Conservation (phyloP, 345 rosid genomes). For the Ceriops tagal region DNA sequence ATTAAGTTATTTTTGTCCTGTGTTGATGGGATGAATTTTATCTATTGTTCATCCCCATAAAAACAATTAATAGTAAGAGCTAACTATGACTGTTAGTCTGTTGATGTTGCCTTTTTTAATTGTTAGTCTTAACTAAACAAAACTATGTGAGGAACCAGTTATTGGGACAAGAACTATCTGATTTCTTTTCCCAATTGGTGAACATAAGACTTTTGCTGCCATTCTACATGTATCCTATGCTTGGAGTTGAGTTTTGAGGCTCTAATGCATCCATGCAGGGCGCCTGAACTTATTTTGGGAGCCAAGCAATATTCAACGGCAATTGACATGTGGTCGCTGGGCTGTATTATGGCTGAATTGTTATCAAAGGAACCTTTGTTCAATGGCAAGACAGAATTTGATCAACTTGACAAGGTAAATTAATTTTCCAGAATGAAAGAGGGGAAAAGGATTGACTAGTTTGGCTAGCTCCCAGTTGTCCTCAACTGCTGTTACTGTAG, state of each 20-base stretch:
- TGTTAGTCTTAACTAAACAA: not conserved
- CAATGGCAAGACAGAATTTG: constrained; percentile 90
- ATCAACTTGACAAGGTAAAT: constrained; percentile 95
- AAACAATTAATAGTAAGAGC: too few species aligned
- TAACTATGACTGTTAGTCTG: not conserved
- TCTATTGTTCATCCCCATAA: too few species aligned
- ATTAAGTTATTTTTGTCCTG: too few species aligned
- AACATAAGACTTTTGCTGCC: not conserved
- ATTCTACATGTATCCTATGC: not conserved
- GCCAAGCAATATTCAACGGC: constrained; percentile 10
- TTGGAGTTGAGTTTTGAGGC: not conserved
- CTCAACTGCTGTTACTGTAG: not conserved
- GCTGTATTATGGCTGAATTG: constrained; percentile 50
- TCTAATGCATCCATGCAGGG: constrained; percentile 15
- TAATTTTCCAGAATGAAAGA: not conserved
- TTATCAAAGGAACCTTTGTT: constrained; percentile 83
- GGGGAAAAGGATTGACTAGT: constrained; percentile 3
- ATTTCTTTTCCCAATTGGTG: not conserved
- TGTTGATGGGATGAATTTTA: too few species aligned
- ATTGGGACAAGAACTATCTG: too few species aligned
- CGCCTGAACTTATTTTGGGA: constrained; percentile 4
- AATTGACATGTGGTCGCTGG: constrained; percentile 11
- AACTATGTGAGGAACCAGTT: not conserved
- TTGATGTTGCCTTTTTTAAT: not conserved
- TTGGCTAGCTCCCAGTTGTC: not conserved